Evolutionary conservation across 2,329 filamentous ascomycete genomes (phyloP).

Genomic region (Phyllosticta citrichinensis): DNA sequence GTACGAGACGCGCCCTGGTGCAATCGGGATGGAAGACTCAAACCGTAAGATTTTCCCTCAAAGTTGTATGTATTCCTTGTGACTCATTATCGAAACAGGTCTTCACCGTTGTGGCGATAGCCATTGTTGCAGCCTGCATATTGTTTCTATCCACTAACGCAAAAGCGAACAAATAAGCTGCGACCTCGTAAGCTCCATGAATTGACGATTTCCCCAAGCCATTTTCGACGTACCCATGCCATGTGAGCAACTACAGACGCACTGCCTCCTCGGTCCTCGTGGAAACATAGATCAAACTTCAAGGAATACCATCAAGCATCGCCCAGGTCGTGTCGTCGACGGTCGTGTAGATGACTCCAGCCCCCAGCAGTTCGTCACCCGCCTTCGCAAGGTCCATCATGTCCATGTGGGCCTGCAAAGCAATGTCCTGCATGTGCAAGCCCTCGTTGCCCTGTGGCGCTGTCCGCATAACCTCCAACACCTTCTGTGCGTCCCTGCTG

Average conservation of each 20-base stretch:
- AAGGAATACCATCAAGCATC: conserved; percentile 48
- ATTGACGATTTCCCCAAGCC: background rate
- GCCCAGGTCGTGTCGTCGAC: conserved; percentile 91
- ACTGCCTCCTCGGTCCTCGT: background rate
- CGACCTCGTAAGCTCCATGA: background rate
- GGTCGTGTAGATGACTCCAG: conserved; percentile 78
- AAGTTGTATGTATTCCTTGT: background rate
- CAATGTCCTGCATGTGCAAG: conserved; percentile 69
- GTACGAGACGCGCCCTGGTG: conserved; percentile 67
- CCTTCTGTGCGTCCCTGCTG: conserved; percentile 49
- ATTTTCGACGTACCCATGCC: background rate
- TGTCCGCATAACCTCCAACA: conserved; percentile 61
- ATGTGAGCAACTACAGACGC: background rate
- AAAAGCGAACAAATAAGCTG: background rate
- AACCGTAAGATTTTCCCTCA: conserved; percentile 40
- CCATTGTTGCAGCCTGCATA: conserved; percentile 32
- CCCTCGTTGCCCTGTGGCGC: conserved; percentile 70
- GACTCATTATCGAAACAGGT: conserved; percentile 12
- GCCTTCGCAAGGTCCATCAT: conserved; percentile 61
- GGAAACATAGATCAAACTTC: conserved; percentile 28
- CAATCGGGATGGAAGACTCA: conserved; percentile 94
- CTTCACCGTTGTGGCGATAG: conserved; percentile 30
- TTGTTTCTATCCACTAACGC: conserved; percentile 32
- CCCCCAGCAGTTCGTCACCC: conserved; percentile 67
- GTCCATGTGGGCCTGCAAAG: conserved; percentile 53